Conservation (phyloP, 1,284 basidiomycete species). For the Rhodotorula sp. region DNA sequence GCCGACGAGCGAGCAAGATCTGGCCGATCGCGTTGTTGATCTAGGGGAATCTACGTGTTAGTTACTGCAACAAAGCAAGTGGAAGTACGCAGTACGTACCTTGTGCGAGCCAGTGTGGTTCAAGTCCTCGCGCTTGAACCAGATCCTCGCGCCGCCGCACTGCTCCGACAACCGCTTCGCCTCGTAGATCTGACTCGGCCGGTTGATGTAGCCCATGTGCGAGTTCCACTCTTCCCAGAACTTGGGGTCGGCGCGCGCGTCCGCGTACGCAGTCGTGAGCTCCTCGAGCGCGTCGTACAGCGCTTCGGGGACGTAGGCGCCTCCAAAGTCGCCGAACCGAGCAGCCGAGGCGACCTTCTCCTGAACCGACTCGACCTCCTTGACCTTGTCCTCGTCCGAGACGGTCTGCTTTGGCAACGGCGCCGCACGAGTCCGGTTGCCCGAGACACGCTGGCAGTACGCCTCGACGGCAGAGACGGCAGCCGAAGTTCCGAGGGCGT, state of each 20-base stretch:
- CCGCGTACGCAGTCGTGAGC: conserved; percentile 84
- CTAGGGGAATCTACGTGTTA: neutral
- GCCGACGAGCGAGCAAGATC: conserved; percentile 84
- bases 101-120: conserved; percentile 98
- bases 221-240: conserved; percentile 92
- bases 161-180: conserved; percentile 72
- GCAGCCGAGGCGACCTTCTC: conserved; percentile 66
- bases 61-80: too few relatives aligned
- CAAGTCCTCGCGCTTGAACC: conserved; percentile 93
- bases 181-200: conserved; percentile 68
- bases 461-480: conserved; percentile 32
- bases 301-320: conserved; percentile 94
- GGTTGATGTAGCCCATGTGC: conserved; percentile 85
- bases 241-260: conserved; percentile 78
- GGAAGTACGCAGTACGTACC: conserved; percentile 57
- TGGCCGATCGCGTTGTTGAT: conserved; percentile 48
- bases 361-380: conserved; percentile 45
- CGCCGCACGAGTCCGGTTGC: conserved; percentile 29
- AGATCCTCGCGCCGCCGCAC: conserved; percentile 86
- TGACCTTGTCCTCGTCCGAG: conserved; percentile 15
- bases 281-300: conserved; percentile 86
- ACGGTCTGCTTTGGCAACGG: conserved; percentile 23
- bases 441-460: conserved; percentile 32
- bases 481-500: conserved; percentile 34
- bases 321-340: conserved; percentile 92